Evolutionary conservation across 768 basidiomycete genomes (phyloP), one percentile per base, ranked within the genome.

Genomic region (Auricularia heimuer): DNA sequence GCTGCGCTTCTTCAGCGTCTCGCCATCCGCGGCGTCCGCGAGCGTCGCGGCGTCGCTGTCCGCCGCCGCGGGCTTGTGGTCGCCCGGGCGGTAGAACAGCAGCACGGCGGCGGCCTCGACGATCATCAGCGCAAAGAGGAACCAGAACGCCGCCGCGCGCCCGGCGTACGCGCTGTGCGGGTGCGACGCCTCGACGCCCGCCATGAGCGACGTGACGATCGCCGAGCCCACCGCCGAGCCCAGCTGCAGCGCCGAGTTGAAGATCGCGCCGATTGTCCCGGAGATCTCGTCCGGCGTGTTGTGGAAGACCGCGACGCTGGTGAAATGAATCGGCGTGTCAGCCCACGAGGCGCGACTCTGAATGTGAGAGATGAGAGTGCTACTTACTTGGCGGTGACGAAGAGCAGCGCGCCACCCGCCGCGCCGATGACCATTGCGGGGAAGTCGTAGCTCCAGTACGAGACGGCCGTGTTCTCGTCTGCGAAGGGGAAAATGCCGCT

Each of bases 191-290:
- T 63, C 62, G 51, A 83, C 73, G 47, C 79, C 79, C 3, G 77
- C 75, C 73, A 82, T 72, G 67, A 85, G 83, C 18, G 81, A 79
- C 37, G 71, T 78, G 33, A 83, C 76, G 33, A 77, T 76, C 14
- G 84, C 80, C 37, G 81, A 72, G 21, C 81, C 82, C 24, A 82
- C 73, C 4, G 84, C 84, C 10, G 77, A 77, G 39, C 83, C 82
- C 65, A 82, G 73, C 70, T 85, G 82, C 1, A 84, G 77, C 11
- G 81, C 80, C 29, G 78, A 77, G 65, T 82, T 83, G 75, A 83
- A 83, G 47, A 85, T 79, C 16, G 84, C 84, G 21, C 82, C 82
- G 16, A 83, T 77, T 3, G 79, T 81, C 47, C 84, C 84, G 3
- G 82, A 77, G 69, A 81, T 79, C n/a, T 75, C 74, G 7, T 79